These are phyloP conservation scores for Cordyceps javanica DNA, from an alignment of 2,329 filamentous ascomycete genomes.

Conservation along the genomic window DNA sequence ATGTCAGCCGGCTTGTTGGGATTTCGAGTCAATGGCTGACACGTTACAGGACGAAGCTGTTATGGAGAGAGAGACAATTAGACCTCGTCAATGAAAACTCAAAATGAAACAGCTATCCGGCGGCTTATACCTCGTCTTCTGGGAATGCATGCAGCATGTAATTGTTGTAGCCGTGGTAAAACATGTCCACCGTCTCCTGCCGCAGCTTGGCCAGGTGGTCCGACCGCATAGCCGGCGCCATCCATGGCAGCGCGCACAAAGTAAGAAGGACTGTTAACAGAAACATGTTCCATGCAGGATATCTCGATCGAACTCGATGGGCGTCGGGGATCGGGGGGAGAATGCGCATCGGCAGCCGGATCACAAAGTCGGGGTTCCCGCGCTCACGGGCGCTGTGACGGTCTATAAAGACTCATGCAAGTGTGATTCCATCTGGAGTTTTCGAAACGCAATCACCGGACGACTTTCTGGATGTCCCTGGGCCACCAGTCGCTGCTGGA, in stretches of 20 bases:
- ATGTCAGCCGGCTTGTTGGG: slow-evolving; percentile 70
- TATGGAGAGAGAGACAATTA: slow-evolving; percentile 10
- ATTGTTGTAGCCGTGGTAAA: slow-evolving; percentile 94
- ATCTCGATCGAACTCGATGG: neutral
- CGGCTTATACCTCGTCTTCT: slow-evolving; percentile 69
- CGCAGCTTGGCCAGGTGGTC: slow-evolving; percentile 49
- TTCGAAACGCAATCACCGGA: neutral
- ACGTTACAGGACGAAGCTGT: slow-evolving; percentile 78
- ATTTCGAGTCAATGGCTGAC: slow-evolving; percentile 78
- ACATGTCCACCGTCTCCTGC: slow-evolving; percentile 66
- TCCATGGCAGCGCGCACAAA: slow-evolving; percentile 35
- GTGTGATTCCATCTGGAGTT: neutral
- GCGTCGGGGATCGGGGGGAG: neutral
- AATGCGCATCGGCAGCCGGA: neutral
- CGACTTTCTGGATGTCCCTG: neutral
- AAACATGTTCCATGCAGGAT: slow-evolving; percentile 20
- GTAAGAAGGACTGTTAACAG: slow-evolving; percentile 19
- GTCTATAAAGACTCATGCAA: slow-evolving; percentile 1
- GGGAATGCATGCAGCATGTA: slow-evolving; percentile 94
- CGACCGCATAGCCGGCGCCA: slow-evolving; percentile 46
- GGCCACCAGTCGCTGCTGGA: neutral
- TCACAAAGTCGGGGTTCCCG: neutral
- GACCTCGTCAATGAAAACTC: neutral
- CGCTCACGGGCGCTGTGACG: slow-evolving; percentile 5
- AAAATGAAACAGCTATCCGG: neutral